A percentile compares a stretch with the other conserved stretches of the same genome.
Evolutionary conservation across 495 filamentous ascomycete genomes (phyloP).

Genomic region (Xylaria longipes): DNA sequence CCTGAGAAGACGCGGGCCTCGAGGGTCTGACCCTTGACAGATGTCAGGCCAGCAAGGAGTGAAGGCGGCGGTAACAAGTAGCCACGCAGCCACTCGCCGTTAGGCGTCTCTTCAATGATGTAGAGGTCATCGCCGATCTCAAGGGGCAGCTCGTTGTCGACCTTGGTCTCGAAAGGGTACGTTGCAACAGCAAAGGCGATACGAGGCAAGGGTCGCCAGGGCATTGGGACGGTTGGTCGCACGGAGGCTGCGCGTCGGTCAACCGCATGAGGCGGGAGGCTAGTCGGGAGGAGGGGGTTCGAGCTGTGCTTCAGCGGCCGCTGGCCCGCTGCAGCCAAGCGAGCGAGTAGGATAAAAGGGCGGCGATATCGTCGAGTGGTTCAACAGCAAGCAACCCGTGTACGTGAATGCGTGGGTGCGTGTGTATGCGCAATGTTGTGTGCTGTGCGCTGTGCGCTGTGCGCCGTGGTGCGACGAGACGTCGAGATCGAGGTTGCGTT

Average conservation of each 20-base stretch:
- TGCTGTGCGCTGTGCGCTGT: background rate
- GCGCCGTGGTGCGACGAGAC: slow-evolving; percentile 5
- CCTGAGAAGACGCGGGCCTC: slow-evolving; percentile 96
- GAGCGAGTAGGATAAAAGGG: slow-evolving; percentile 17
- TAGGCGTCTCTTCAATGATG: slow-evolving; percentile 90
- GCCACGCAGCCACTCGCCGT: slow-evolving; percentile 91
- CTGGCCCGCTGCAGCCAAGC: slow-evolving; percentile 24
- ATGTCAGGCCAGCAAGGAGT: slow-evolving; percentile 88
- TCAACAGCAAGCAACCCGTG: background rate
- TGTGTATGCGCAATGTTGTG: slow-evolving; percentile 4
- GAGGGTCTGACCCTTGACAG: slow-evolving; percentile 87
- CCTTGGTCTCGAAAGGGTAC: slow-evolving; percentile 87
- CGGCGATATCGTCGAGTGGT: background rate
- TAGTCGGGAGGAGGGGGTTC: slow-evolving; percentile 4
- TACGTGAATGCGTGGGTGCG: background rate
- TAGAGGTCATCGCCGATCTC: slow-evolving; percentile 98
- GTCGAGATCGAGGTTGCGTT: slow-evolving; percentile 12
- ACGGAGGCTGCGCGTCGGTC: slow-evolving; percentile 41
- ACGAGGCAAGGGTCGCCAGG: slow-evolving; percentile 94
- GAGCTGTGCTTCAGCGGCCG: slow-evolving; percentile 3
- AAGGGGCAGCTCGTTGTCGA: slow-evolving; percentile 90
- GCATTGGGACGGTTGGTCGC: slow-evolving; percentile 65
- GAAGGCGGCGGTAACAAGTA: slow-evolving; percentile 95
- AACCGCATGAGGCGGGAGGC: slow-evolving; percentile 41
- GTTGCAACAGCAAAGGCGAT: slow-evolving; percentile 97